Conservation (phyloP, 495 filamentous ascomycete genomes). For the Aspergillus saccharolyticus region DNA sequence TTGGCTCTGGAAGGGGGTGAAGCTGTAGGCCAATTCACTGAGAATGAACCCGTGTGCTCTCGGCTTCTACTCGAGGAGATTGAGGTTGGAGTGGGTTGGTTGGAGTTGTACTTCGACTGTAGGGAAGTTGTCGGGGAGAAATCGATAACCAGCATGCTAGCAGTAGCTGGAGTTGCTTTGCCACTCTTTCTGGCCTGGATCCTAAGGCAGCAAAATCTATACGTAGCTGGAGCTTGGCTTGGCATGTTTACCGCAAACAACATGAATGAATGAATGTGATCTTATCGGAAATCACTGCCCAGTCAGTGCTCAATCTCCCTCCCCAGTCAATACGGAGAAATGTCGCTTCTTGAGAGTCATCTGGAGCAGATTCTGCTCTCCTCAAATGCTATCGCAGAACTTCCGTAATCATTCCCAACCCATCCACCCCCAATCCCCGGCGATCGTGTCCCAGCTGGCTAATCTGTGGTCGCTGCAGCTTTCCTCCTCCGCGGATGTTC, state of each 20-base stretch:
- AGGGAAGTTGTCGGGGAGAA: background rate
- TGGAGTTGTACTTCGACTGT: background rate
- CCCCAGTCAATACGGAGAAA: conserved; percentile 21
- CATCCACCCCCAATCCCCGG: conserved; percentile 3
- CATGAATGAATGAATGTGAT: background rate
- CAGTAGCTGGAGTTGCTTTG: conserved; percentile 5
- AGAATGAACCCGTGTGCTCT: background rate
- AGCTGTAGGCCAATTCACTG: background rate
- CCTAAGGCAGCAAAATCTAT: conserved; percentile 31
- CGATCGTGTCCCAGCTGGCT: background rate
- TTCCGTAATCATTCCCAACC: conserved; percentile 57
- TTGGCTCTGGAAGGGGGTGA: background rate
- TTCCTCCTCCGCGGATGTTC: conserved; percentile 89
- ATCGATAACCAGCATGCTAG: background rate
- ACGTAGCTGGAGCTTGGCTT: conserved; percentile 9
- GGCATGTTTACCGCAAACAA: conserved; percentile 11
- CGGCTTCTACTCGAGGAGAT: background rate
- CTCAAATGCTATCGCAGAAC: conserved; percentile 72
- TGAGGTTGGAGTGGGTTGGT: background rate
- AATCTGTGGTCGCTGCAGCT: conserved; percentile 45
- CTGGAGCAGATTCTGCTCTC: conserved; percentile 88
- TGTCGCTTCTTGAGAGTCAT: conserved; percentile 76
- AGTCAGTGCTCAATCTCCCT: too few species aligned
- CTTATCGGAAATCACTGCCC: background rate
- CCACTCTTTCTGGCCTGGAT: background rate